phyloP scores from a whole-genome alignment of 2,329 filamentous ascomycete species.

The Xylaria multiplex region DNA sequence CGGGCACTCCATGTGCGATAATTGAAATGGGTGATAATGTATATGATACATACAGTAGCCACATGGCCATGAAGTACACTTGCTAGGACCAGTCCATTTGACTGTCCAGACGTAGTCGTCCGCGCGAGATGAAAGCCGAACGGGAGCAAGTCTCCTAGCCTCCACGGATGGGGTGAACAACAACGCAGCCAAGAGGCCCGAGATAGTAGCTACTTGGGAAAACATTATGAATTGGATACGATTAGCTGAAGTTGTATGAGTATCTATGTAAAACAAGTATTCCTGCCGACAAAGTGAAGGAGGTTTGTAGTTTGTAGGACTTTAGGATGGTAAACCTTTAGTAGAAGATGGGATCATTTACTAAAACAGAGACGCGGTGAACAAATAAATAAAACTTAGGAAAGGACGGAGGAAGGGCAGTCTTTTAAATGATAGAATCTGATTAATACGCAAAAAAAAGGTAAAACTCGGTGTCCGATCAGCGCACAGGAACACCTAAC shows the following conservation, averaged over 20 bases:
- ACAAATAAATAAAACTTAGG: neutral
- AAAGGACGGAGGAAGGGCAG: neutral
- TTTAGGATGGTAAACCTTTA: neutral
- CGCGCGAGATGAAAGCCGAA: conserved; percentile 25
- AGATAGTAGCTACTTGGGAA: conserved; percentile 14
- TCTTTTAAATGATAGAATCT: conserved; percentile 4
- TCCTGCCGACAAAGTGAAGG: neutral
- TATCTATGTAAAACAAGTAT: neutral
- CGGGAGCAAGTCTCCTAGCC: conserved; percentile 12
- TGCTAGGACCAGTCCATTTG: conserved; percentile 33
- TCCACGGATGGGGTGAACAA: conserved; percentile 14
- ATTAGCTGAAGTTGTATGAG: neutral
- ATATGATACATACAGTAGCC: conserved; percentile 34
- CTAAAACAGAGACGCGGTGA: neutral
- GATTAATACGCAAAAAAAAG: neutral
- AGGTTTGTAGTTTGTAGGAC: neutral
- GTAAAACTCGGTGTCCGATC: conserved; percentile 27
- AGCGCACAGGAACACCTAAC: conserved; percentile 9
- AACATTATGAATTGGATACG: conserved; percentile 25
- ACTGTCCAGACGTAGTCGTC: conserved; percentile 35
- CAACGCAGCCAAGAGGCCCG: conserved; percentile 19
- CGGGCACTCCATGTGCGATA: neutral
- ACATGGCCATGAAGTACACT: conserved; percentile 35
- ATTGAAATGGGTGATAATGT: neutral
- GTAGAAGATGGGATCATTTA: neutral